Base-by-base conservation (phyloP, 176 grass and related monocot genomes). In the Phoenix dactylifera region DNA sequence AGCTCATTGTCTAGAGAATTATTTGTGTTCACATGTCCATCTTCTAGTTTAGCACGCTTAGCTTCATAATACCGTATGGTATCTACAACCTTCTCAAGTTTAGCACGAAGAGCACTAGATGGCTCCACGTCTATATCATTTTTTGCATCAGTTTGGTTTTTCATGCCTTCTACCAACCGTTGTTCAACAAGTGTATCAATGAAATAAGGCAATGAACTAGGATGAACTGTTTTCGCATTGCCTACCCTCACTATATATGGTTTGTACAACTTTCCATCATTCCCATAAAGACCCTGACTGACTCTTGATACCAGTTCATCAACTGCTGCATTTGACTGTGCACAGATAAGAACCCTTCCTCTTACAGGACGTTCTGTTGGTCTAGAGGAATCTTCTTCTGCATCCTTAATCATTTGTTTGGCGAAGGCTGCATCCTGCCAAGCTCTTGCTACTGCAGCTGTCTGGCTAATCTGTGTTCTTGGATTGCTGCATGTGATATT, bases 181-280 rank as follows among this genome's bases (percentile, higher is more conserved):
- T 90, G 87, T 63, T 97, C 83, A 73, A 97, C 87, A 69, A 97
- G 83, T 67, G 83, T 97, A 74, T 91, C 87, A 59, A 97, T 90
- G 60, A 97, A 97, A 80, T 82, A 87, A 44, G 83, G 83, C 39
- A 91, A 25, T 20, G 87, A 90, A 78, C 79, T 87, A 65, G 83
- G 69, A 84, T 97, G 92, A 69, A 91, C 77, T 50, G 92, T 97
- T 77, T 85, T 90, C 52, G 78, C 74, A 86, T 95, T 90, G 71
- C 90, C 90, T 60, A 95, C 90, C 63, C 86, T 78, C 57, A 95
- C 86, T 63, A 97, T 82, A 68, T 85, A 97, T 69, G 92, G 86
- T 71, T 67, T 95, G 55, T 85, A 95, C 30, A 78, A 32, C 22
- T 88, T 86, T 57, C 87, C 86, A 59, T 97, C 75, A 69, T 32